Evolutionary conservation across 805 yeast species (phyloP), one percentile per base, ranked within the genome.

Genomic region (Teunomyces cretensis): DNA sequence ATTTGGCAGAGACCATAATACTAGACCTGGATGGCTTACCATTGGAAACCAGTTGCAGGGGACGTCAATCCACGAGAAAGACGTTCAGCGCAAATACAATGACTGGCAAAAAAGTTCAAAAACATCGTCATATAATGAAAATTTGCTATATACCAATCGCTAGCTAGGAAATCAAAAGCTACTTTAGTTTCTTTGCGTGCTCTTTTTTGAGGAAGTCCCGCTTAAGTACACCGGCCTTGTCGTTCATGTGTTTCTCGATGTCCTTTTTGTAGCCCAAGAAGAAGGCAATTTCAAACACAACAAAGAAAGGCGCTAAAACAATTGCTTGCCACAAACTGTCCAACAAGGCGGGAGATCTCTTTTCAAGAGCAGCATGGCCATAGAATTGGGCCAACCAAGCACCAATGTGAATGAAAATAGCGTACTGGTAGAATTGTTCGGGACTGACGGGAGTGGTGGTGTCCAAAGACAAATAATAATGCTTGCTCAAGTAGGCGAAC

Each of bases 271-370:
- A 77, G 0, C 97, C 97, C n/a, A 82, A 54, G 45, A 68, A 62
- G 55, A 88, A 88, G 11, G 87, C 74, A 2, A 84, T 57, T 62
- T 94, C 98, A 61, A 83, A 88, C 11, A 83, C 69, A 3, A 90
- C 96, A 61, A 92, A 91, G 58, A 80, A 89, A 1, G 98, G 98
- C 1, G 98, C 98, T 50, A 91, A 70, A 0, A 92, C 89, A 14
- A 92, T 62, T 4, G 97, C 94, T 59, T 90, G 97, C 4, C 84
- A 67, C 37, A 89, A 68, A 58, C 84, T 91, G 56, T 91, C 96
- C 33, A 88, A 62, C 42, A 92, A 65, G 0, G 98, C 97, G 0
- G 99, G 99, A 0, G 90, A 86, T 33, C 88, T 74, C 48, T 74
- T 75, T 60, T 92, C 99, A 58, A 81, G 87, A 9, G 78, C 72